These are phyloP conservation scores for Aspergillus sp. DNA, from an alignment of 2,329 filamentous ascomycete species.

Conservation along the genomic window DNA sequence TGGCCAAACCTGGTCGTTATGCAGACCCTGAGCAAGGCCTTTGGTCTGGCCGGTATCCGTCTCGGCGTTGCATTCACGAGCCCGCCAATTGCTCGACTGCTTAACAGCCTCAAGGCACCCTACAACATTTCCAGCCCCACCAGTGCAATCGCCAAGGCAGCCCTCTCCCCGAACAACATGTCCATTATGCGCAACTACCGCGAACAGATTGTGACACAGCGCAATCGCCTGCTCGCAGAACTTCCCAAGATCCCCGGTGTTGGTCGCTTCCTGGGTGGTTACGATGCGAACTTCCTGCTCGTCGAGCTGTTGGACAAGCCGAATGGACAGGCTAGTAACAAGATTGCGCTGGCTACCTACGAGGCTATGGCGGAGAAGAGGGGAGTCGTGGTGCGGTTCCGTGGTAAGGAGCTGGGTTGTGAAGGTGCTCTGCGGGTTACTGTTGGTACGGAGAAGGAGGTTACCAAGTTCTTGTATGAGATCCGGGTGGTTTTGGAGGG, in stretches of 20 bases:
- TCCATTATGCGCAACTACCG: slow-evolving; percentile 65
- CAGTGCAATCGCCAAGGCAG: slow-evolving; percentile 68
- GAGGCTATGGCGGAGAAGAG: slow-evolving; percentile 74
- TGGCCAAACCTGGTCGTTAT: slow-evolving; percentile 95
- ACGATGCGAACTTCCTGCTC: slow-evolving; percentile 79
- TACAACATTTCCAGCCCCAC: slow-evolving; percentile 93
- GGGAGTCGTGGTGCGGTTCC: slow-evolving; percentile 87
- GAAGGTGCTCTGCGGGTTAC: slow-evolving; percentile 84
- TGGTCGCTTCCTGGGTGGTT: slow-evolving; percentile 72
- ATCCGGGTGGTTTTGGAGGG: slow-evolving; percentile 49
- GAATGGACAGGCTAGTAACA: slow-evolving; percentile 68
- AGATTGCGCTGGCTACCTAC: slow-evolving; percentile 71
- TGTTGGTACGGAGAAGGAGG: slow-evolving; percentile 81
- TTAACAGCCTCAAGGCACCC: slow-evolving; percentile 91
- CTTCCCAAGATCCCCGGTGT: slow-evolving; percentile 70
- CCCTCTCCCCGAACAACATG: slow-evolving; percentile 61
- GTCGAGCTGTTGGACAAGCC: slow-evolving; percentile 73
- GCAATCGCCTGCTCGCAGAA: slow-evolving; percentile 66
- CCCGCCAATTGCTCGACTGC: slow-evolving; percentile 64
- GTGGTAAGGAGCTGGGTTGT: slow-evolving; percentile 88
- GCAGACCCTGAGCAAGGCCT: slow-evolving; percentile 98
- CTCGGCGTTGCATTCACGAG: slow-evolving; percentile 79
- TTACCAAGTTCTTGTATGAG: slow-evolving; percentile 68
- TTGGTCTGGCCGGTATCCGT: slow-evolving; percentile 88
- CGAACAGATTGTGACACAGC: slow-evolving; percentile 64